Base-by-base conservation (phyloP, 306 rosid genomes). In the Gillenia trifoliata region DNA sequence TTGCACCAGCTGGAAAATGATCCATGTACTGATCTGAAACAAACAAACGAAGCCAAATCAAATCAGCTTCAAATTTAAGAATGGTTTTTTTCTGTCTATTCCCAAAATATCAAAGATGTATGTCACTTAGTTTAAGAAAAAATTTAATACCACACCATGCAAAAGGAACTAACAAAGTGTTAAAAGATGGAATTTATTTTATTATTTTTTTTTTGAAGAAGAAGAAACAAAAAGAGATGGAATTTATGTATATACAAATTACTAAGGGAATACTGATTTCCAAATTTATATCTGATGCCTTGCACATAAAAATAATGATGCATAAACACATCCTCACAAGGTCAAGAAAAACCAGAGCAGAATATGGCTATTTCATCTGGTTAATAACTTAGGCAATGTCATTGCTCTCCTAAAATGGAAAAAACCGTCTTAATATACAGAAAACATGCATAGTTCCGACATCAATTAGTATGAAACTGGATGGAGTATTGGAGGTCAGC, bases 1-100 rank as follows among this genome's bases (percentile, higher is more conserved):
- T 93, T 45, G 89, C 97, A 65, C 91, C 91, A 81, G 90, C 84
- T 0, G 98, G 97, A 85, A 88, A 91, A 80, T 67, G 87, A 50
- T 82, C 89, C 78, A 93, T 85, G 68, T 85, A 93, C 77, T 92
- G 87, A 71, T 89, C 98, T 93, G 89, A 84, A 67, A 67, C 2
- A 23, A 79, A 34, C 40, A 26, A 72, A 76, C 47, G 71, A 73
- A 64, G 65, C 22, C 13, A 33, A 63, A 76, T 62, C n/a, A 65
- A 34, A 33, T 33, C 12, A 70, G 13, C 68, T 17, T 13, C 63
- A 54, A 13, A 29, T 17, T n/a, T 22, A 41, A 30, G 47, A 56
- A 31, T 52, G 60, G 28, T n/a, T 12, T 19, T 17, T 66, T 57
- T 59, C 62, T 36, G 15, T 29, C 54, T 43, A 54, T 11, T 8